Percentiles rank a stretch among this genome's conserved stretches.
These are phyloP conservation scores for Hypoxylon crocopeplum DNA, from an alignment of 495 filamentous ascomycete genomes.

Conservation along the genomic window DNA sequence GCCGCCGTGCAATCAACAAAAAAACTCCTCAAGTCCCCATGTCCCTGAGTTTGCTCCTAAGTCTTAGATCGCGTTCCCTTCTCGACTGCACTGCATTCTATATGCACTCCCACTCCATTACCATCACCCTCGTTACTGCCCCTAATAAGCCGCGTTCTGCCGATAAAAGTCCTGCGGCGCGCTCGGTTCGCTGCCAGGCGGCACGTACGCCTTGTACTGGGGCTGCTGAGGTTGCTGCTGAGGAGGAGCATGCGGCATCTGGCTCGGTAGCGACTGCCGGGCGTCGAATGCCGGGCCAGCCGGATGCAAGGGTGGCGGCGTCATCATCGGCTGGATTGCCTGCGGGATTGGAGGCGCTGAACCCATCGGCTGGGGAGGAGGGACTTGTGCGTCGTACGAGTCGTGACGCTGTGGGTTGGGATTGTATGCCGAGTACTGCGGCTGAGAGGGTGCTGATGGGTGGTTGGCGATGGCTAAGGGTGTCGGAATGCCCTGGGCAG, in stretches of 20 bases:
- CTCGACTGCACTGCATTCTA: too few relatives aligned
- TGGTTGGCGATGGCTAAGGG: constrained; percentile 40
- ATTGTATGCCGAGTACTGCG: constrained; percentile 52
- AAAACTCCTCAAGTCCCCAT: neutral
- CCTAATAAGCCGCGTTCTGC: constrained; percentile 39
- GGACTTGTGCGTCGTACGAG: constrained; percentile 49
- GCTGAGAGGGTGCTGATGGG: constrained; percentile 39
- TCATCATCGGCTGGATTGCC: constrained; percentile 48
- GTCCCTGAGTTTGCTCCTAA: neutral
- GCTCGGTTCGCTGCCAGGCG: constrained; percentile 41
- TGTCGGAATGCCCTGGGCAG: constrained; percentile 36
- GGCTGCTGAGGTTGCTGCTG: constrained; percentile 34
- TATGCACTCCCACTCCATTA: neutral
- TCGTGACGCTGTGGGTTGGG: constrained; percentile 54
- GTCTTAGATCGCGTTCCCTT: neutral
- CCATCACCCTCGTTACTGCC: neutral
- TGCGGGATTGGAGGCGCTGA: constrained; percentile 52
- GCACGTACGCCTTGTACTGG: constrained; percentile 53
- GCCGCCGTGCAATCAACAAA: neutral
- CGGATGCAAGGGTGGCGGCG: constrained; percentile 51
- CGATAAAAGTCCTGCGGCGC: constrained; percentile 51
- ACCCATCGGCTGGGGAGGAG: constrained; percentile 51
- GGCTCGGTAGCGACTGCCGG: constrained; percentile 51
- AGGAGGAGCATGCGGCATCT: constrained; percentile 12
- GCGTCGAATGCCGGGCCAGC: constrained; percentile 49